phyloP scores from a whole-genome alignment of 2,329 filamentous ascomycete genomes.

The Nigrograna mackinnonii region DNA sequence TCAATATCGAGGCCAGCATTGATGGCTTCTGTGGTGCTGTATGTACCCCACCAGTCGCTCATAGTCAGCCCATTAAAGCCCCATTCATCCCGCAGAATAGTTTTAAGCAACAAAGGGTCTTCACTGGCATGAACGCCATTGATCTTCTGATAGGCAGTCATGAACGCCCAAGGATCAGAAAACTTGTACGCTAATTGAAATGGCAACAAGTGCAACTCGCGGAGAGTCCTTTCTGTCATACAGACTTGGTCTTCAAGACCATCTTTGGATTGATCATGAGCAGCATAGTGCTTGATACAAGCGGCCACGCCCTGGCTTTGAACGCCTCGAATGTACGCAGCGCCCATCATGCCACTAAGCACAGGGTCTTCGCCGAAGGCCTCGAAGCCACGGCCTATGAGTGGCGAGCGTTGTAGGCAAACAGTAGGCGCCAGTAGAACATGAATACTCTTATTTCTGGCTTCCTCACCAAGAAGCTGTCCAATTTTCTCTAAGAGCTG shows the following conservation, averaged over 20 bases:
- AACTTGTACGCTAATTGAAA: background rate
- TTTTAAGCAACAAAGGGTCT: background rate
- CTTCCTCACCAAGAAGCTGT: conserved; percentile 67
- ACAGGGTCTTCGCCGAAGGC: conserved; percentile 69
- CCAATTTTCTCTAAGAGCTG: conserved; percentile 66
- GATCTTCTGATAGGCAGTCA: background rate
- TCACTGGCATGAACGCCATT: background rate
- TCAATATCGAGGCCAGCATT: background rate
- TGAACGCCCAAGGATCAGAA: background rate
- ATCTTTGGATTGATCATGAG: conserved; percentile 64
- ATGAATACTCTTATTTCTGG: conserved; percentile 69
- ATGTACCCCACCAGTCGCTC: conserved; percentile 1
- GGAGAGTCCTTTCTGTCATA: background rate
- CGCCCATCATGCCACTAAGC: conserved; percentile 70
- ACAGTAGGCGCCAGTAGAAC: conserved; percentile 69
- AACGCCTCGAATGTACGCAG: conserved; percentile 73
- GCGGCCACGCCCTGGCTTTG: conserved; percentile 72
- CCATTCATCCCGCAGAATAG: background rate
- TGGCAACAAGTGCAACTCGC: background rate
- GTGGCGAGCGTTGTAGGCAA: conserved; percentile 62
- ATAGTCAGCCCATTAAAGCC: background rate
- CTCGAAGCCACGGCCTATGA: conserved; percentile 71
- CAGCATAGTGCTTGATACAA: conserved; percentile 65
- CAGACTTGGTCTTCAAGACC: conserved; percentile 1
- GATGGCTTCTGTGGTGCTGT: conserved; percentile 1